Base-by-base conservation (phyloP, 305 asterid species). In the Caryopteris hybrid region DNA sequence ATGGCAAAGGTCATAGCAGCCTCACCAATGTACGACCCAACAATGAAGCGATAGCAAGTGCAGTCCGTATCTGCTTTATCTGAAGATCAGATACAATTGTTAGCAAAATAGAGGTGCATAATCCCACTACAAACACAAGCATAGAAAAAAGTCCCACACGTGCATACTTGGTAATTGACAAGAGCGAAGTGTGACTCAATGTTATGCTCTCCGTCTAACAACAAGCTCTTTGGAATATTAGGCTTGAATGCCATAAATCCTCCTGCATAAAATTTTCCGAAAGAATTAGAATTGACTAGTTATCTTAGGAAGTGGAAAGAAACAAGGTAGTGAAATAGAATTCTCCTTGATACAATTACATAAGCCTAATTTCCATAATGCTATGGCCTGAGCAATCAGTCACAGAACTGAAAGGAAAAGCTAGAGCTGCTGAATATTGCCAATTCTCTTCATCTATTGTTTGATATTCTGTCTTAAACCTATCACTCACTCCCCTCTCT, bases 11-110 rank as follows among this genome's bases (percentile, higher is more conserved):
- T 47, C 65, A 58, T 59, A 61, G 61, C 56, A 36, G 66, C 71
- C 91, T 86, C 74, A 94, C 99, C 98, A 94, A 78, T 55, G 97
- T 89, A 68, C 99, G 98, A 70, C 81, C 84, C 82, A 94, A 79
- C 75, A 94, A 52, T 38, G 89, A 91, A 80, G 99, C 91, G 60
- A 94, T 74, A 77, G 96, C 95, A 78, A 94, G 94, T 54, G 99
- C 99, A 67, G 85, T 88, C 78, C 99, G 84, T 87, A 91, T 88
- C 71, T 94, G 99, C 80, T 89, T 91, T 20, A 89, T 85, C 99
- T 94, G 88, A 76, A 79, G 69, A 78, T 31, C 58, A 76, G 69
- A 52, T 51, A 50, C 60, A 58, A n/a, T 20, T 25, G 69, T 80
- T 67, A 76, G 81, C 53, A 39, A 63, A 68, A 33, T 53, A 43